Evolutionary conservation across 2,329 filamentous ascomycete genomes (phyloP).

Genomic region (Aspergillus chevalieri): DNA sequence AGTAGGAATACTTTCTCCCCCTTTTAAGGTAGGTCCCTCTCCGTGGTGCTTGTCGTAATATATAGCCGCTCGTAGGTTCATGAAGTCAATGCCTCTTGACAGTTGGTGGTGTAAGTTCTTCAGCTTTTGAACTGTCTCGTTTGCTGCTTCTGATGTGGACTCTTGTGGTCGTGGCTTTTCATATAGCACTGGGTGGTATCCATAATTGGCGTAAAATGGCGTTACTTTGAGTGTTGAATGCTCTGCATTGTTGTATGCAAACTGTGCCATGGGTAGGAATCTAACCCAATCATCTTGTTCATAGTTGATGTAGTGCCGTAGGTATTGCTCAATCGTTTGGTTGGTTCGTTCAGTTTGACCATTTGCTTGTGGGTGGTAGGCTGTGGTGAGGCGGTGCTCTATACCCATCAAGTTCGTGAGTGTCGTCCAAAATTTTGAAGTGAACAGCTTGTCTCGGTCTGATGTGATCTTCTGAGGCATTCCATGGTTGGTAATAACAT

Average conservation of each 20-base stretch:
- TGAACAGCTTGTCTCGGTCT: not conserved
- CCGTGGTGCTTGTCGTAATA: too few species aligned
- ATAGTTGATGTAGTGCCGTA: conserved; percentile 6
- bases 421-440: not conserved
- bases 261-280: not conserved
- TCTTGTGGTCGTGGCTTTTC: not conserved
- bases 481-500: too few species aligned
- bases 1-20: conserved; percentile 2
- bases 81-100: too few species aligned
- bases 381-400: not conserved
- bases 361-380: not conserved
- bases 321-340: conserved; percentile 6
- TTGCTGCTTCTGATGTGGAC: not conserved
- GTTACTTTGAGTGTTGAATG: not conserved
- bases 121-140: not conserved
- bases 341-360: conserved; percentile 3
- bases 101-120: not conserved
- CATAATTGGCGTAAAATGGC: not conserved
- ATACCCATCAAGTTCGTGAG: not conserved
- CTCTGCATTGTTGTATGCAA: not conserved
- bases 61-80: too few species aligned
- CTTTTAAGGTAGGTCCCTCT: too few species aligned
- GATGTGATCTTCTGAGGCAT: not conserved
- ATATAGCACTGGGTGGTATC: not conserved
- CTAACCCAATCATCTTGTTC: conserved; percentile 3